These are phyloP conservation scores for Jackrogersella multiformis DNA, from an alignment of 495 filamentous ascomycete genomes.

Conservation along the genomic window DNA sequence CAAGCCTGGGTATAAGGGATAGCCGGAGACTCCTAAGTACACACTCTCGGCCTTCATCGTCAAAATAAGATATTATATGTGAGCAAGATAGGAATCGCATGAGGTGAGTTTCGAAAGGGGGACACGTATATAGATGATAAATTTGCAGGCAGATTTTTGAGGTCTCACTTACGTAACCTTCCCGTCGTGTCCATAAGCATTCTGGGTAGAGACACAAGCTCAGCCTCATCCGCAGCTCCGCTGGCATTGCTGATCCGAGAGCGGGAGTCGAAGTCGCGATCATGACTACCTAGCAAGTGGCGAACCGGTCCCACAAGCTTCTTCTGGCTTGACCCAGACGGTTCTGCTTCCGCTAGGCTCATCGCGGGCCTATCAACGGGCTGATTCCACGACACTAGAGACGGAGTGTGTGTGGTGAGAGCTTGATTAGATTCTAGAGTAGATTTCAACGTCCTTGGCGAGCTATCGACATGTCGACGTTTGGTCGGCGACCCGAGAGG, in stretches of 20 bases:
- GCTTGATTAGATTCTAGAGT: constrained; percentile 26
- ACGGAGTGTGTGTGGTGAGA: constrained; percentile 23
- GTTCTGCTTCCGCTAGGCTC: constrained; percentile 18
- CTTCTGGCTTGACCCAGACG: constrained; percentile 27
- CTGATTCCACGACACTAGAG: constrained; percentile 39
- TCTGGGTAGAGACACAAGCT: constrained; percentile 63
- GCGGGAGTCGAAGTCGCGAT: constrained; percentile 60
- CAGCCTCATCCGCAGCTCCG: constrained; percentile 65
- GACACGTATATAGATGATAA: neutral
- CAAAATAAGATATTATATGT: neutral
- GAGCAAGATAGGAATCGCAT: neutral
- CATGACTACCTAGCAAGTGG: constrained; percentile 41
- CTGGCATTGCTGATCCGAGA: constrained; percentile 60
- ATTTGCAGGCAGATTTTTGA: neutral
- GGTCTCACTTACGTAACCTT: constrained; percentile 59
- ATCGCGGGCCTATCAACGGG: constrained; percentile 24
- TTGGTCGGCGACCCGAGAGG: constrained; percentile 55
- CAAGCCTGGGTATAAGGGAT: neutral
- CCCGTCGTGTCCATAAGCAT: constrained; percentile 69
- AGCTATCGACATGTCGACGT: constrained; percentile 54
- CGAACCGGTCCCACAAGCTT: constrained; percentile 33
- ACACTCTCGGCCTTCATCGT: neutral
- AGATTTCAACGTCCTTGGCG: constrained; percentile 44
- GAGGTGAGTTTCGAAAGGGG: neutral
- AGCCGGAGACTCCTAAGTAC: neutral